Base-by-base conservation (phyloP, 176 grass and related monocot species). In the Calamus simplicifolius region DNA sequence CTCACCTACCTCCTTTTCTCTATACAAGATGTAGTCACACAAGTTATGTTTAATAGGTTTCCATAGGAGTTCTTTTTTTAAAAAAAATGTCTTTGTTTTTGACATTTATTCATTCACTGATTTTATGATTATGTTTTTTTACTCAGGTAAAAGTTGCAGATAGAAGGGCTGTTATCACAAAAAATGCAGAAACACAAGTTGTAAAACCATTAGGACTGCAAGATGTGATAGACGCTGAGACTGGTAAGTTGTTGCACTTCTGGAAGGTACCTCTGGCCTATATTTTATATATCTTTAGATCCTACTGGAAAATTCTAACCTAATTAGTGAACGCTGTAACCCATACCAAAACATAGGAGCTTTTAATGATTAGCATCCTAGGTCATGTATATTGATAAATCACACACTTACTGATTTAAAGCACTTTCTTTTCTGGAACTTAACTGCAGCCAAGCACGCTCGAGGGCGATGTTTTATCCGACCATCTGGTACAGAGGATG, bases 141-240 rank as follows among this genome's bases (percentile, higher is more conserved):
- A 67, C 73, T 48, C 75, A 91, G 87, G 87, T 88, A 65, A 97
- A 97, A 79, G 92, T 97, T 80, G 52, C 67, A 51, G 86, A 97
- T 75, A 72, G 87, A 58, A 76, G 51, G 77, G 70, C 75, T 63
- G 74, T 97, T 67, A 23, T 75, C 5, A 96, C 87, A 35, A 82
- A 80, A 54, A 68, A 91, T 57, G 87, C 92, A 19, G 92, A 97
- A 71, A 85, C 61, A 61, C 76, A 67, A 54, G 87, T 97, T 49
- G 77, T 80, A 18, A 59, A 85, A 17, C 87, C 92, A 67, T 72
- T 69, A 56, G 59, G 59, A 64, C 61, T 97, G 57, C 92, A 97
- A 80, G 80, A 84, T 69, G 56, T 82, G 50, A 82, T 97, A 74
- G 92, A 97, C 64, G 67, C 25, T 54, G 92, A 97, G 55, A 71